Conservation (phyloP, 371 early-diverging fungal species). For the Rhizopus stolonifer region DNA sequence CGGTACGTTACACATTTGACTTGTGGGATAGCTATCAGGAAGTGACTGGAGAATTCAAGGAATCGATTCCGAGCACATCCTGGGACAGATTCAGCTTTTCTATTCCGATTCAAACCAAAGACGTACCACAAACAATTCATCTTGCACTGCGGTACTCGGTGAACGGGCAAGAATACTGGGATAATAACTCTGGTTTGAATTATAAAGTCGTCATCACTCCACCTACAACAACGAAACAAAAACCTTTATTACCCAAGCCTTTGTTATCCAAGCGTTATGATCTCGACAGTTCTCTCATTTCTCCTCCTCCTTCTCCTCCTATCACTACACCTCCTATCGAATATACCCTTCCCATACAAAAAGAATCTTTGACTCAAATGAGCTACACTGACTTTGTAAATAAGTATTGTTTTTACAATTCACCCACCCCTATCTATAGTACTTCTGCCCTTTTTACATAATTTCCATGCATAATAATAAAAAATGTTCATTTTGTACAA, state of each 20-base stretch:
- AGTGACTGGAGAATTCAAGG: conserved; percentile 54
- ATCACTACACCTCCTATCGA: conserved; percentile 13
- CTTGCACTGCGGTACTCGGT: conserved; percentile 53
- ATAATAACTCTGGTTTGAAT: conserved; percentile 75
- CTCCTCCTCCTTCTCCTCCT: conserved; percentile 23
- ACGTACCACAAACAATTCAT: conserved; percentile 28
- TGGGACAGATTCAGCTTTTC: conserved; percentile 42
- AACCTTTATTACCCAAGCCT: conserved; percentile 1
- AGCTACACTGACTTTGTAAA: conserved; percentile 55
- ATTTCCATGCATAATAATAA: background rate
- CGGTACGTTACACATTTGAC: conserved; percentile 71
- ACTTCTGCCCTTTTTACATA: conserved; percentile 22
- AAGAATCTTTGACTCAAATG: conserved; percentile 13
- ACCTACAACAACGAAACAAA: background rate
- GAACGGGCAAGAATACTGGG: conserved; percentile 71
- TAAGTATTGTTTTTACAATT: conserved; percentile 61
- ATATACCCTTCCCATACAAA: conserved; percentile 19
- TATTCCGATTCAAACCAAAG: conserved; percentile 37
- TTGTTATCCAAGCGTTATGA: conserved; percentile 30
- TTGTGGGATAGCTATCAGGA: conserved; percentile 69
- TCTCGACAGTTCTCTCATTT: conserved; percentile 34
- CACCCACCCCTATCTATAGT: conserved; percentile 29
- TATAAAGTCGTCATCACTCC: conserved; percentile 54
- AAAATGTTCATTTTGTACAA: background rate
- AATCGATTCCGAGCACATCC: conserved; percentile 36